These are phyloP conservation scores for Mytilinidion resinicola DNA, from an alignment of 495 filamentous ascomycete genomes.

Conservation along the genomic window DNA sequence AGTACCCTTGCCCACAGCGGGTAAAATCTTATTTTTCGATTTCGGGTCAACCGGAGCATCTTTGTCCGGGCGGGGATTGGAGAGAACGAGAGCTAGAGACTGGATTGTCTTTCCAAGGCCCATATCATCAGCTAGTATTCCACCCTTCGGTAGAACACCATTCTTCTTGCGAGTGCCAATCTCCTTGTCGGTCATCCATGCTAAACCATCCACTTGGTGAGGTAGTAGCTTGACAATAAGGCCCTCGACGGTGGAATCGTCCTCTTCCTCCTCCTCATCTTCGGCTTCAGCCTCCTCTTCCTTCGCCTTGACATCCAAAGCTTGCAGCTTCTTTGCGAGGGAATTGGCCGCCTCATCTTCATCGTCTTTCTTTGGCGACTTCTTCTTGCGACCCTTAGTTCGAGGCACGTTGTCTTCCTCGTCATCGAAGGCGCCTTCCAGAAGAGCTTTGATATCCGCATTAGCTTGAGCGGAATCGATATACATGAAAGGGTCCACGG, in stretches of 20 bases:
- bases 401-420: slow-evolving; percentile 59
- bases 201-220: slow-evolving; percentile 86
- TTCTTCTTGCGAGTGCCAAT: slow-evolving; percentile 66
- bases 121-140: slow-evolving; percentile 87
- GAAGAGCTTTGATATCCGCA: slow-evolving; percentile 77
- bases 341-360: slow-evolving; percentile 42
- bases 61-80: slow-evolving; percentile 63
- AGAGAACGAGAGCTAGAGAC: slow-evolving; percentile 73
- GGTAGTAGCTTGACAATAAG: slow-evolving; percentile 80
- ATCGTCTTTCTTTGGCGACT: slow-evolving; percentile 29
- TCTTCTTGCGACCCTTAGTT: slow-evolving; percentile 48
- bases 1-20: slow-evolving; percentile 65
- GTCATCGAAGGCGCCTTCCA: slow-evolving; percentile 83
- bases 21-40: slow-evolving; percentile 53
- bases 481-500: slow-evolving; percentile 56
- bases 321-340: slow-evolving; percentile 54
- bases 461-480: slow-evolving; percentile 71
- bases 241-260: slow-evolving; percentile 70
- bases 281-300: slow-evolving; percentile 40
- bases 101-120: slow-evolving; percentile 81
- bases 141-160: slow-evolving; percentile 73
- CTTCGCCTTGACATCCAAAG: slow-evolving; percentile 46
- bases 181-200: slow-evolving; percentile 90
- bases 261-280: slow-evolving; percentile 59
- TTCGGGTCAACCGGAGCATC: slow-evolving; percentile 34